A percentile compares a stretch with the other conserved stretches of the same genome.
Evolutionary conservation across 75 land plant genomes (phyloP).

Genomic region (Larix kaempferi): DNA sequence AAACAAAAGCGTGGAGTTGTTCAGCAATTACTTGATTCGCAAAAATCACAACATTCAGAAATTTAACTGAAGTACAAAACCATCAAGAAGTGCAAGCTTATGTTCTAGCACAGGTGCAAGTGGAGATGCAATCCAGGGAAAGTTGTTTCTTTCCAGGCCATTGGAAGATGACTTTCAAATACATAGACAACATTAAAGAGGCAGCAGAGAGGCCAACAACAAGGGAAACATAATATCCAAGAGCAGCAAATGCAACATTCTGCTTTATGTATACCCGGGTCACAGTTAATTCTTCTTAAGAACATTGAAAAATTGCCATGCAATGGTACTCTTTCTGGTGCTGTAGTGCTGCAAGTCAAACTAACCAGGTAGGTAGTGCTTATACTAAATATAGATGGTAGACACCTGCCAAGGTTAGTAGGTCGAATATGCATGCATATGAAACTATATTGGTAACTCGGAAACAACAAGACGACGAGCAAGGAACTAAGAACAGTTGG

Average conservation of each 20-base stretch:
- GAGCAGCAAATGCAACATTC: background rate
- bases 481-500: too few species aligned
- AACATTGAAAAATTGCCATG: background rate
- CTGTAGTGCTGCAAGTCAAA: slow-evolving; percentile 4
- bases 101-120: slow-evolving; percentile 1
- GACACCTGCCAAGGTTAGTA: too few species aligned
- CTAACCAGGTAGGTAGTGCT: background rate
- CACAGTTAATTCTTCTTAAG: slow-evolving; percentile 1
- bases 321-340: slow-evolving; percentile 4
- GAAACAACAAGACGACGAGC: too few species aligned
- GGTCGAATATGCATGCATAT: too few species aligned
- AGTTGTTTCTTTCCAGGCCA: background rate
- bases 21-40: slow-evolving; percentile 10
- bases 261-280: background rate
- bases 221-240: background rate
- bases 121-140: background rate
- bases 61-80: slow-evolving; percentile 1
- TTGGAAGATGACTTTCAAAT: background rate
- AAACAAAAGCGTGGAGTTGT: background rate
- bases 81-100: background rate
- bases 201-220: slow-evolving; percentile 4
- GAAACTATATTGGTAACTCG: too few species aligned
- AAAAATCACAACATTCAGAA: background rate
- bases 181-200: background rate
- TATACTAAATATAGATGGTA: background rate